Base-by-base conservation (phyloP, 108 stramenopile genomes). In the Nannochloropsis salina region DNA sequence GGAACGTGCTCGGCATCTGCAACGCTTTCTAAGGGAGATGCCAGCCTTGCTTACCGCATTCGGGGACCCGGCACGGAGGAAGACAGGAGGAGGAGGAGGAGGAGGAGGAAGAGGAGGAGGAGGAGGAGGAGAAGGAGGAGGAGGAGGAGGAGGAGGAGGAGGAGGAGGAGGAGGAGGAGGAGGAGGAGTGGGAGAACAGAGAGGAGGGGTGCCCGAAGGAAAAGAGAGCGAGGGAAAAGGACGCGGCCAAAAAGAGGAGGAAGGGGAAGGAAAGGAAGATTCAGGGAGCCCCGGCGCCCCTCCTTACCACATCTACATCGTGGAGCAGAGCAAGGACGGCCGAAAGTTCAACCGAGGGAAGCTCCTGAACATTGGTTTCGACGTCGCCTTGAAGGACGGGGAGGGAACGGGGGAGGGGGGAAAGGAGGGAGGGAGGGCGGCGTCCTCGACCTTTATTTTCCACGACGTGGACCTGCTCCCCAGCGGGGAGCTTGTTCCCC, bases 311-410 rank as follows among this genome's bases (percentile, higher is more conserved):
- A 90, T 99, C 42, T 97, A 96, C 93, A 95, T 99, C 83, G 88
- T 99, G 41, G 98, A 99, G 90, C 98, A 99, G 91, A 94, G 94
- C 44, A 89, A 97, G 81, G 99, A 99, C 87, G 88, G 90, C 12
- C 92, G 95, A 6, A 99, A 99, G 89, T 99, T 99, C 93, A 99
- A 99, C 89, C 96, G 99, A n/a, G 99, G 99, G 42, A 99, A 99
- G 86, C 92, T 99, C 6, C 93, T 99, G 42, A 99, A 99, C 86
- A 95, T 98, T 85, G 99, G 99, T 22, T 98, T 96, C 91, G 94
- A 96, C 86, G 85, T 94, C 44, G 97, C 98, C 40, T 42, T 92
- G 20, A 94, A 94, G 82, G 43, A 88, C 41, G 61, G n/a, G 61
- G 61, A 74, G 15, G 61, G 61, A 20, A 74, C 61, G 2, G n/a